Base-by-base conservation (phyloP, 2,329 filamentous ascomycete genomes). In the Fusarium heterosporum region DNA sequence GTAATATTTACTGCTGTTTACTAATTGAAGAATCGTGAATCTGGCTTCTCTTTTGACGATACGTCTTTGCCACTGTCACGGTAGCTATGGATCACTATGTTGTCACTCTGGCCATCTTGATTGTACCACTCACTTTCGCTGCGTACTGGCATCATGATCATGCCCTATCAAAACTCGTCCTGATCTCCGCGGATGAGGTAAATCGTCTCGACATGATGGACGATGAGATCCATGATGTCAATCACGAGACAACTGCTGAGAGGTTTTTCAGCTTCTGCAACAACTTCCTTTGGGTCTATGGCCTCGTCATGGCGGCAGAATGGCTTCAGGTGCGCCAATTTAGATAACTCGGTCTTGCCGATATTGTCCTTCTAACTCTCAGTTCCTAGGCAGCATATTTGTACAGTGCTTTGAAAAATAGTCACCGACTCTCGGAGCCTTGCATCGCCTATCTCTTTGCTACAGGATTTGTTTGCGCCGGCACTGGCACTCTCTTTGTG, bases 241-340 rank as follows among this genome's bases (percentile, higher is more conserved):
- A 30, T 12, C 51, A 49, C n/a, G 42, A 54, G 1, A 49, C 51
- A 0, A 54, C 12, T 4, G 25, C 29, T 2, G 42, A 49, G 0
- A 54, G 51, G 32, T 49, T 49, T 2, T 54, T 28, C 3, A 49
- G 22, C 0, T 54, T 54, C 2, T 30, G 42, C 3, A 49, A 14
- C 8, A n/a, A 16, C 3, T 54, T 54, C 9, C 11, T 54, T 2
- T 30, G 17, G 51, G 42, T 16, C 12, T 49, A 49, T 0, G n/a
- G 42, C 1, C 30, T 54, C 1, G 12, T 19, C 0, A 49, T 54
- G 30, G 25, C 51, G 11, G 51, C 30, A 16, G 51, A 54, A 26
- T 54, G 51, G 42, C 30, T 54, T 0, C 51, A 54, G 51, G 51
- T 54, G 41, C 10, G 50, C 43, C 28, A 13, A 22, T 22, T 22